A percentile compares a stretch with the other conserved stretches of the same genome.
phyloP scores from a whole-genome alignment of 352 stramenopile species.

The Pilasporangium apinafurcum region DNA sequence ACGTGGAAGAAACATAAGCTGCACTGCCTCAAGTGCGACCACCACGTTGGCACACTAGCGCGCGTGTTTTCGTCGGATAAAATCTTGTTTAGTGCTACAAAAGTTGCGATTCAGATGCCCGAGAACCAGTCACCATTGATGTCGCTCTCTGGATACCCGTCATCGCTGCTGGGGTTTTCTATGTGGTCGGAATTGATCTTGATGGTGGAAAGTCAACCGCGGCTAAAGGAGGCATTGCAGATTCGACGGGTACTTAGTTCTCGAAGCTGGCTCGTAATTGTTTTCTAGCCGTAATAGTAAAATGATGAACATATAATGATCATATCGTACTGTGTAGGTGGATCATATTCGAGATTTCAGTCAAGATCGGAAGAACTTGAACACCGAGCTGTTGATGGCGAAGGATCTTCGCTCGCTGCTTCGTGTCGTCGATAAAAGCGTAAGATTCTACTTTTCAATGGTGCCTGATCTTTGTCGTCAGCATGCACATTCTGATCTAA shows the following conservation, averaged over 20 bases:
- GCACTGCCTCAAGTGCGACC: conserved; percentile 59
- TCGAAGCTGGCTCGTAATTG: neutral
- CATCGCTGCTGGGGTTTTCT: conserved; percentile 57
- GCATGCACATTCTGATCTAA: neutral
- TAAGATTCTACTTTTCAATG: conserved; percentile 12
- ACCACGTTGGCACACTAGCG: conserved; percentile 51
- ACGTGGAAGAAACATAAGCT: conserved; percentile 64
- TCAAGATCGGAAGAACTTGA: conserved; percentile 43
- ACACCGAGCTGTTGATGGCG: conserved; percentile 55
- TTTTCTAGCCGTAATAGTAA: neutral
- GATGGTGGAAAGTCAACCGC: conserved; percentile 66
- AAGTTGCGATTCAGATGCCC: conserved; percentile 68
- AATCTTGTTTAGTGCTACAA: conserved; percentile 60
- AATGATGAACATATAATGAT: too few species aligned
- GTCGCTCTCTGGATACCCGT: conserved; percentile 70
- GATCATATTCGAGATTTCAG: conserved; percentile 54
- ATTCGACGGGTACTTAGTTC: conserved; percentile 33
- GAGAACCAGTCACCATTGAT: conserved; percentile 63
- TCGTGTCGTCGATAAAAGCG: conserved; percentile 54
- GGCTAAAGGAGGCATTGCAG: conserved; percentile 54
- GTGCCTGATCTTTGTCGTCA: neutral
- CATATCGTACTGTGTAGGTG: conserved; percentile 27
- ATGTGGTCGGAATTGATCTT: conserved; percentile 78
- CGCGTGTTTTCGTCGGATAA: conserved; percentile 61
- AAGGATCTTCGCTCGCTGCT: conserved; percentile 55